Evolutionary conservation across 306 rosid genomes (phyloP), one percentile per base, ranked within the genome.

Genomic region (apple (Malus domestica)): DNA sequence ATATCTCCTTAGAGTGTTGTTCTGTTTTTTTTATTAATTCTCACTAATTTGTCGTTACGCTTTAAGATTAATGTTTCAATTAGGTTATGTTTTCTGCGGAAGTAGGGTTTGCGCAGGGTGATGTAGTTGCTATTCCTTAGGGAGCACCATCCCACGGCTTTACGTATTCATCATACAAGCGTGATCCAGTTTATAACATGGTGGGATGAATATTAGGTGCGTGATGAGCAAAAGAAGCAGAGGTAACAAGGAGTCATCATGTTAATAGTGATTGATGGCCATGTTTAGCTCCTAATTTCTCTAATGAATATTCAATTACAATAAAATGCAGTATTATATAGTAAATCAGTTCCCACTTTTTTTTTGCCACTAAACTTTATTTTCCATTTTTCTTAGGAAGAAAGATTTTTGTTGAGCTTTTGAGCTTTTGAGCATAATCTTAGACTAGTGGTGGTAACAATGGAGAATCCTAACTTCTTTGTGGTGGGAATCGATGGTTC

Each of bases 391-490:
- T 16, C 15, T 8, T 46, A 27, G 45, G 15, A 66, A 72, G 72
- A 62, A 61, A 35, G 35, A 25, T 25, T 25, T 25, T 25, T 25
- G 25, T 25, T 25, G 25, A 25, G 25, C 25, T 25, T 27, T 32
- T 32, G 35, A 5, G 35, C 35, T 29, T 8, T 29, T 35, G n/a
- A 18, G 11, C 75, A 59, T 79, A 18, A 73, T 79, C 61, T 42
- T 30, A 59, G 70, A 64, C 98, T 95, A 2, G 93, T 94, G 79
- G 93, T 90, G 27, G 98, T 94, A 87, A 92, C 84, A 75, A 92
- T 90, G 97, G 96, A 95, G 89, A 89, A 88, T 76, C 95, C 95
- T 63, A 85, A 73, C 67, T 89, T 95, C 86, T 94, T 97, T 4
- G 92, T 94, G 35, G 92, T 94, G 61, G 93, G 92, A 86, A 90